These are phyloP conservation scores for Raphanus raphanistrum DNA, from an alignment of 345 rosid species.

Conservation along the genomic window DNA sequence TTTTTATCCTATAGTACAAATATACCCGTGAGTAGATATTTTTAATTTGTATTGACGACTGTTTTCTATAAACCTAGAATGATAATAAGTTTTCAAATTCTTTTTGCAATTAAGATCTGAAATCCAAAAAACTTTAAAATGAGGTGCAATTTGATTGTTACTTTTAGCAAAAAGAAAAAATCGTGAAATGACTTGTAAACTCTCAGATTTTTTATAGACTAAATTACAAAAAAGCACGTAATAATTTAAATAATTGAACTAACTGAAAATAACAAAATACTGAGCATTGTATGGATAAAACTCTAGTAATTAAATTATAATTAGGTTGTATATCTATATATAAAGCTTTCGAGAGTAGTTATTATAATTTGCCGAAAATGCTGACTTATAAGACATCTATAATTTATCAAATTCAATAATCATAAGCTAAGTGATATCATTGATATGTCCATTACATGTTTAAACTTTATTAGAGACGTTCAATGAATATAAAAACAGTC, in stretches of 20 bases:
- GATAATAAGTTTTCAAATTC: background rate
- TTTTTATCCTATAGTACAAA: background rate
- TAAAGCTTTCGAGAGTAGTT: background rate
- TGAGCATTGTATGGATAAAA: too few species aligned
- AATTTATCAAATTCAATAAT: constrained; percentile 22
- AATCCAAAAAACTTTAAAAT: too few species aligned
- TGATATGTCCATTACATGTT: constrained; percentile 26
- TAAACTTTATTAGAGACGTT: constrained; percentile 23
- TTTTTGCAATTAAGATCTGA: too few species aligned
- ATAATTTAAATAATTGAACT: too few species aligned
- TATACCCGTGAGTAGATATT: background rate
- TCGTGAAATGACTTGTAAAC: background rate
- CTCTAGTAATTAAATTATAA: too few species aligned
- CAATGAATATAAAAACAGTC: constrained; percentile 31
- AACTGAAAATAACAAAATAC: background rate
- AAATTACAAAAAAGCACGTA: background rate
- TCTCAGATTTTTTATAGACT: background rate
- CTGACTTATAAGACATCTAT: constrained; percentile 25
- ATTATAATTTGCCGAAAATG: constrained; percentile 20
- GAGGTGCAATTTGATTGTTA: too few species aligned
- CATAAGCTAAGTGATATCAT: constrained; percentile 30
- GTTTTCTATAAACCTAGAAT: background rate
- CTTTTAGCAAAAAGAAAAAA: too few species aligned
- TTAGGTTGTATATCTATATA: background rate
- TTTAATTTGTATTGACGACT: too few species aligned